Conservation (phyloP, 108 stramenopile genomes). For the Asterionellopsis glacialis region DNA sequence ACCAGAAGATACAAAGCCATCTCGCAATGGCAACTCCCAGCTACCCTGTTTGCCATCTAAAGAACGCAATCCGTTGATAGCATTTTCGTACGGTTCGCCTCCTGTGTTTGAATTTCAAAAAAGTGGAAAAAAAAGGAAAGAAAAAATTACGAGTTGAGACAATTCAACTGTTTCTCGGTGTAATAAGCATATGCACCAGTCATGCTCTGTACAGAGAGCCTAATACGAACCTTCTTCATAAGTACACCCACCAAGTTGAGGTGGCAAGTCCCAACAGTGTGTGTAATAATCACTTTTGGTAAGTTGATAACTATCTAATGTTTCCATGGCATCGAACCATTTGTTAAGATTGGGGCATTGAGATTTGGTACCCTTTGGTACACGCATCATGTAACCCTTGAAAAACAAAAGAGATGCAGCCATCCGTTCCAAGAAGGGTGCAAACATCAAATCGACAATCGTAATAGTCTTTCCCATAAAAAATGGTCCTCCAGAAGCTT, state of each 20-base stretch:
- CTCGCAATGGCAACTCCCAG: slow-evolving; percentile 69
- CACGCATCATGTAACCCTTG: slow-evolving; percentile 86
- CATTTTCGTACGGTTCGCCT: slow-evolving; percentile 49
- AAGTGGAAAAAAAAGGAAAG: no score
- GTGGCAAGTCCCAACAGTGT: slow-evolving; percentile 92
- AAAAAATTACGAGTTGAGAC: no score
- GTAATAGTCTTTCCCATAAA: slow-evolving; percentile 71
- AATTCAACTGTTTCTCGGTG: no score
- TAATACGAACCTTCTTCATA: slow-evolving; percentile 20
- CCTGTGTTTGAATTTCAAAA: slow-evolving; percentile 11
- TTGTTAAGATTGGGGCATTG: slow-evolving; percentile 70
- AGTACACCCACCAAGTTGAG: slow-evolving; percentile 89
- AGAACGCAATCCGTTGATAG: slow-evolving; percentile 59
- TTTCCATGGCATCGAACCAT: slow-evolving; percentile 95
- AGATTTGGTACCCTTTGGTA: slow-evolving; percentile 39
- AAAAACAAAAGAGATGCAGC: slow-evolving; percentile 81
- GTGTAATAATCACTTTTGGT: slow-evolving; percentile 91
- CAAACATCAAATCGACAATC: slow-evolving; percentile 82
- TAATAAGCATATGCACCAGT: no score
- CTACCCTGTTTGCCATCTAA: slow-evolving; percentile 48
- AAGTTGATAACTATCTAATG: slow-evolving; percentile 63
- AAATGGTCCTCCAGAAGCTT: slow-evolving; percentile 58
- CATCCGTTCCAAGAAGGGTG: slow-evolving; percentile 87
- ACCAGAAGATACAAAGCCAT: slow-evolving; percentile 38
- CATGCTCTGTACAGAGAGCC: no score